Evolutionary conservation across 352 stramenopile species (phyloP), one percentile per base, ranked within the genome.

Genomic region (Pilasporangium apinafurcum): DNA sequence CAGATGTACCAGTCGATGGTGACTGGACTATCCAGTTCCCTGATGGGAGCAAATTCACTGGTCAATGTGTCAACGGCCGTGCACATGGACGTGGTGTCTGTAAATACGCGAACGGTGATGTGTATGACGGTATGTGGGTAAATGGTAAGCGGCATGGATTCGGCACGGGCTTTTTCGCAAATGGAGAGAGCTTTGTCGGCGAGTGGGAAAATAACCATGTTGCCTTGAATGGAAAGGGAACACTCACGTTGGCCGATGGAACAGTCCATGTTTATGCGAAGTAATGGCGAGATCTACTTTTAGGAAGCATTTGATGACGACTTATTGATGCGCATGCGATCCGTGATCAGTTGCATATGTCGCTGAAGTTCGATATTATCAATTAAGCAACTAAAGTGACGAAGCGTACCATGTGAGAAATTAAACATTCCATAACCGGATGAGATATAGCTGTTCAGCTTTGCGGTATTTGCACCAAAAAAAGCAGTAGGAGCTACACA

Each of bases 181-280:
- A 88, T 31, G 73, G 75, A 24, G 72, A 84, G 41, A 75, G 63
- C 51, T 91, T 86, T 47, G 57, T 80, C 31, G 79, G 79, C 38
- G 70, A 88, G 45, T 87, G 78, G 69, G 71, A 83, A 38, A 83
- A 85, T 53, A 87, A 91, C 50, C 78, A 91, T 48, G 75, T 91
- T 10, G 73, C 78, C n/a, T 59, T 91, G 3, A 83, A 74, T 40
- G 78, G 78, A 27, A 69, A 77, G 8, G 77, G 77, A 26, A 62
- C 60, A 38, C 71, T 89, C 53, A 89, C 71, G 20, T 54, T 89
- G 12, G 68, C 66, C 10, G 74, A 87, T 32, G 78, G 78, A 47
- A 91, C 78, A 1, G 66, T 86, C 24, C 78, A 91, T 25, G 68
- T 80, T 3, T 89, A 87, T 33, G 38, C 65, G 4, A 60, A 73